A percentile compares a stretch with the other conserved stretches of the same genome.
Evolutionary conservation across 164 flowering plant species (phyloP).

Genomic region (Echeveria elegans): DNA sequence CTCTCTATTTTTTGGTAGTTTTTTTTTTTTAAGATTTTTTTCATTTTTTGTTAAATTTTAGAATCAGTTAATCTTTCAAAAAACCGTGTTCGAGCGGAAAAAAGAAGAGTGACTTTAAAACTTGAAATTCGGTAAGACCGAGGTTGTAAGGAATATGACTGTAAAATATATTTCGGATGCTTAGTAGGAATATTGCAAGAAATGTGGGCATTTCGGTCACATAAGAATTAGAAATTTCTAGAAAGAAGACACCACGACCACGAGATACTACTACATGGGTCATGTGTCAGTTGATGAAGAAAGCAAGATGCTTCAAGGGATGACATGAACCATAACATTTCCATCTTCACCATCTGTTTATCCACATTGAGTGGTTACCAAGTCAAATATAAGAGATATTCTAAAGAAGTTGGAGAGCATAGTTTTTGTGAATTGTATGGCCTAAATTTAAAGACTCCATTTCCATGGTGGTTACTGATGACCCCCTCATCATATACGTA

Average conservation of each 20-base stretch:
- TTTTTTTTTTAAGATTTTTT: no score
- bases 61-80: no score
- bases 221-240: slow-evolving; percentile 5
- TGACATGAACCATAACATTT: slow-evolving; percentile 18
- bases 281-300: neutral
- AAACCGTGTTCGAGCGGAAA: no score
- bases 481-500: neutral
- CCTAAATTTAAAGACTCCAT: neutral
- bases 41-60: no score
- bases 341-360: neutral
- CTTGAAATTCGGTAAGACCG: no score
- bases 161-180: no score
- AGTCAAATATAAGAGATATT: slow-evolving; percentile 20
- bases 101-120: no score
- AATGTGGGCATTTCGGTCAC: neutral
- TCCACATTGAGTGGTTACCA: slow-evolving; percentile 18
- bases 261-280: no score
- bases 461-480: neutral
- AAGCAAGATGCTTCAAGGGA: slow-evolving; percentile 20
- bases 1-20: neutral
- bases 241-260: neutral
- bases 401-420: slow-evolving; percentile 16
- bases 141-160: neutral
- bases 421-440: slow-evolving; percentile 8
- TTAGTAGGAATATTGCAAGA: neutral